Conservation (phyloP, 1,139 yeast genomes). For the Debaryomyces nepalensis region DNA sequence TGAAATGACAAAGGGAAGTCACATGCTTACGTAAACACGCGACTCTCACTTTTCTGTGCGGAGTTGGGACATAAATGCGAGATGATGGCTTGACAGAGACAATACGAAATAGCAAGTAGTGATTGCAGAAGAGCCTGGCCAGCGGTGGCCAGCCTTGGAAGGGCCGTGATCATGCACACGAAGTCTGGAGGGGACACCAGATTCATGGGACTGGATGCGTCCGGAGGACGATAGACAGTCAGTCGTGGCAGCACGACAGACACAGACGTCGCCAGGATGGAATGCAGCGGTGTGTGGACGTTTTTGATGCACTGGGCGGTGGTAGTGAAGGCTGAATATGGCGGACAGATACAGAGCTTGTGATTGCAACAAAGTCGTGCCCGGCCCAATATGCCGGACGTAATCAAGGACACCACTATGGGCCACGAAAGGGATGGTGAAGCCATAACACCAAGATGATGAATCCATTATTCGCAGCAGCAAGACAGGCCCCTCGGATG, state of each 20-base stretch:
- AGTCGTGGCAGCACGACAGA: not conserved
- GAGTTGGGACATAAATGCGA: constrained; percentile 1
- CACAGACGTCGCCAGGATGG: too few relatives aligned
- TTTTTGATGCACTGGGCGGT: not conserved
- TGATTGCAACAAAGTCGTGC: constrained; percentile 7
- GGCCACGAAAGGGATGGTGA: not conserved
- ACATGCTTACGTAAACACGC: not conserved
- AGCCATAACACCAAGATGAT: constrained; percentile 2
- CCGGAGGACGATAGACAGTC: too few relatives aligned
- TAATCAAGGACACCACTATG: not conserved
- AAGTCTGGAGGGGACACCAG: too few relatives aligned
- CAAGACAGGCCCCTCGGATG: constrained; percentile 1
- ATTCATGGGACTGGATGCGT: too few relatives aligned
- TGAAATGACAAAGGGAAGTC: constrained; percentile 4
- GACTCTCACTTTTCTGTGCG: not conserved
- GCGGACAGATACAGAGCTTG: not conserved
- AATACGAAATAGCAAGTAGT: not conserved
- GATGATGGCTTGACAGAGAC: not conserved
- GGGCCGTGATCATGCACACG: too few relatives aligned
- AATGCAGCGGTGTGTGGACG: not conserved
- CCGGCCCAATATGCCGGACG: not conserved
- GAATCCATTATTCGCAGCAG: constrained; percentile 3
- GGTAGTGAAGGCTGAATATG: not conserved
- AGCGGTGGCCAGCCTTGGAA: too few relatives aligned
- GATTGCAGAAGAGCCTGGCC: not conserved